Percentiles rank a stretch among this genome's conserved stretches.
Evolutionary conservation across 331 rosid genomes (phyloP).

Genomic region (Telfairia occidentalis): DNA sequence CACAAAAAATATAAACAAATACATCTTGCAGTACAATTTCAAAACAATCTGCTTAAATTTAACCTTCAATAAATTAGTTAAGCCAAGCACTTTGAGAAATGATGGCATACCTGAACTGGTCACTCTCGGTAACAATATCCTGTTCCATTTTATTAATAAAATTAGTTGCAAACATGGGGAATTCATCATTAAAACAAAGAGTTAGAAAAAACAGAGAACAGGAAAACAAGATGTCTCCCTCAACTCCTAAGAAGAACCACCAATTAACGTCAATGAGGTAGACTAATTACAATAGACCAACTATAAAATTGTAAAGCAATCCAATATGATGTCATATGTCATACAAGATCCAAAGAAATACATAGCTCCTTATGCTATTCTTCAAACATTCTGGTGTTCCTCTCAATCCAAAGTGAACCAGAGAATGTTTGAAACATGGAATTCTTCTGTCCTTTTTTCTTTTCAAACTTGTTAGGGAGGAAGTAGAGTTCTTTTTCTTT

Average conservation of each 20-base stretch:
- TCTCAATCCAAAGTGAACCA: not conserved
- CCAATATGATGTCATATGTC: not conserved
- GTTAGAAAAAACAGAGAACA: not conserved
- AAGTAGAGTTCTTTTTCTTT: not conserved
- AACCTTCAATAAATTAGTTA: conserved; percentile 11
- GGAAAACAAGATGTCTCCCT: not conserved
- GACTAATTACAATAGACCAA: not conserved
- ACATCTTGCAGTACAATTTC: not conserved
- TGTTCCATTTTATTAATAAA: conserved; percentile 38
- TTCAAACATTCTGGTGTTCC: not conserved
- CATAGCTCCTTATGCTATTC: not conserved
- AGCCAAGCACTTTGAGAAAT: conserved; percentile 17
- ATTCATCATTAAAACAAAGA: not conserved
- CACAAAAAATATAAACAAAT: not conserved
- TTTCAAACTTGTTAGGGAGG: not conserved
- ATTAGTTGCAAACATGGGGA: conserved; percentile 17
- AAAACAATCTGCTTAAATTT: not conserved
- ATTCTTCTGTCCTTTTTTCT: not conserved
- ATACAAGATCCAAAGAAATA: conserved; percentile 3
- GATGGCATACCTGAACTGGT: conserved; percentile 82
- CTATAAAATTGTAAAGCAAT: not conserved
- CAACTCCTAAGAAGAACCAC: not conserved
- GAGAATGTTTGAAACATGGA: not conserved
- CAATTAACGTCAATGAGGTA: not conserved
- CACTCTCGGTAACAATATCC: conserved; percentile 99